Evolutionary conservation across 129 eudicot species (phyloP), one percentile per base, ranked within the genome.

Genomic region (Tagetes erecta): DNA sequence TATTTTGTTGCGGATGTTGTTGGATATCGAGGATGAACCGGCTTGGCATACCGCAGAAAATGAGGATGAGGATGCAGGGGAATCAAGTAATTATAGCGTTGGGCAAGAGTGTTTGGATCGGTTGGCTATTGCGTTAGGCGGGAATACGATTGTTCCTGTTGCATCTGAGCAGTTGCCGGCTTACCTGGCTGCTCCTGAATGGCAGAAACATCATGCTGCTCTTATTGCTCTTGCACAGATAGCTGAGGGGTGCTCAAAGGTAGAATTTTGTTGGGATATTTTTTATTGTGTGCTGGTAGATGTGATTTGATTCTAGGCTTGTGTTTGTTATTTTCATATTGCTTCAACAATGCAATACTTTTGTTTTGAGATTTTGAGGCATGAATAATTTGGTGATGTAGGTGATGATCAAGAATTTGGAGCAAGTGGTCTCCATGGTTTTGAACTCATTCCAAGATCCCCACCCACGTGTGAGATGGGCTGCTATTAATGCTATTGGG

Each of bases 401-500:
- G 99, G 99, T 94, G 60, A 94, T 94, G 99, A 80, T 87, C 62
- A 94, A 88, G 71, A 94, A 91, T 76, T 77, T 94, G 86, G 99
- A 94, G 68, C 99, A 91, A 86, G 96, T 94, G 60, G 97, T 94
- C 53, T 80, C 72, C 72, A 91, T 94, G 99, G 97, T 94, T 37
- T 67, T 94, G 78, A 91, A 81, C 70, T 94, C 97, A 11, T 94
- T 94, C 77, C 96, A 94, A 88, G 96, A 91, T 77, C 90, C 93
- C 13, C 99, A 94, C 69, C 90, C 99, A 35, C 97, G 99, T 57
- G 99, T 85, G 46, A 83, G 99, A 72, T 94, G 99, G 99, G 99
- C 99, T 50, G 99, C 99, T 64, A 94, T 94, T 67, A 94, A 94
- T 80, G 99, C 99, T n/a, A 94, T 94, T 65, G 99, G 99, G 42